A percentile compares a stretch with the other conserved stretches of the same genome.
Evolutionary conservation across 192 early-diverging fungal species (phyloP).

Genomic region (Linnemannia schmuckeri): DNA sequence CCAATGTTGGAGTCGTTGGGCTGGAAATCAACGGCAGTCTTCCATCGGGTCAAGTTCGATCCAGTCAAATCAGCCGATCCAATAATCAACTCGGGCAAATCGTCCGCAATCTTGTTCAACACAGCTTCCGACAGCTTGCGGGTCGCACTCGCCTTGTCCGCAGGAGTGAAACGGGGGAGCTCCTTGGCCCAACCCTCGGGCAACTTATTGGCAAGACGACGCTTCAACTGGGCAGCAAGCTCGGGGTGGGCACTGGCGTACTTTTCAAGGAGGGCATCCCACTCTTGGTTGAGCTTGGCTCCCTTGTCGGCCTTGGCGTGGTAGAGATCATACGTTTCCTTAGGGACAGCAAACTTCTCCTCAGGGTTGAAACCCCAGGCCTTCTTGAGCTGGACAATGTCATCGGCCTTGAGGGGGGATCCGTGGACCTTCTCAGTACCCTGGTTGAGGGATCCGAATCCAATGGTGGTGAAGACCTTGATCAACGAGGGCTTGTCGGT

Average conservation of each 20-base stretch:
- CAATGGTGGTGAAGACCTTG: constrained; percentile 92
- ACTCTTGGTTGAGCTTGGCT: constrained; percentile 75
- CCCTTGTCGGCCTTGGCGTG: constrained; percentile 65
- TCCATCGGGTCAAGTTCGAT: constrained; percentile 97
- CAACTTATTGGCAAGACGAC: constrained; percentile 80
- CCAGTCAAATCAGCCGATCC: constrained; percentile 98
- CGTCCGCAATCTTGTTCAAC: constrained; percentile 83
- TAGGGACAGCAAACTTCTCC: constrained; percentile 79
- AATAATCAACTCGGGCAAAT: constrained; percentile 88
- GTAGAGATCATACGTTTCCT: constrained; percentile 70
- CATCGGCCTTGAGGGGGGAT: constrained; percentile 81
- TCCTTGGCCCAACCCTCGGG: constrained; percentile 78
- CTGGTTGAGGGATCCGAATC: constrained; percentile 88
- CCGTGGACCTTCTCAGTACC: constrained; percentile 97
- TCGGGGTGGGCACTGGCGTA: constrained; percentile 81
- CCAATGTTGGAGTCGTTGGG: constrained; percentile 78
- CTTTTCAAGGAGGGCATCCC: constrained; percentile 79
- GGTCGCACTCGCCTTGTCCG: constrained; percentile 85
- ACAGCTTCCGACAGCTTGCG: constrained; percentile 91
- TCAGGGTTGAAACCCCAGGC: constrained; percentile 88
- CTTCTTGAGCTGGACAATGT: constrained; percentile 85
- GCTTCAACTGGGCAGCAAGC: constrained; percentile 77
- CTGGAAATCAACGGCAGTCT: constrained; percentile 96
- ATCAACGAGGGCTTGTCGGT: constrained; percentile 93
- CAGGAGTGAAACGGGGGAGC: constrained; percentile 87